Evolutionary conservation across 441 rosid genomes (phyloP).

Genomic region (Adansonia rubrostipa): DNA sequence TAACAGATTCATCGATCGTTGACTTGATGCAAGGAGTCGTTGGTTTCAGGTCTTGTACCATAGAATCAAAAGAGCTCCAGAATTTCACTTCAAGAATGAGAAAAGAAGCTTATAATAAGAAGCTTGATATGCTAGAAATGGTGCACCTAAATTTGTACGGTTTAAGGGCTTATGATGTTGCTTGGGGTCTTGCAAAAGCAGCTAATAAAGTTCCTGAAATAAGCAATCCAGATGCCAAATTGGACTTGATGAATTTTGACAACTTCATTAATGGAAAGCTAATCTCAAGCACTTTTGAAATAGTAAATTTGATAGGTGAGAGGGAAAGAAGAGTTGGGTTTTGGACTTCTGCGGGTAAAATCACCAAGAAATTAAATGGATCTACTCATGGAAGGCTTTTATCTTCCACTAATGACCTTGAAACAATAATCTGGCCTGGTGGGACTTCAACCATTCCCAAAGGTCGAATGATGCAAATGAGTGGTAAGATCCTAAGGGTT

Average conservation of each 20-base stretch:
- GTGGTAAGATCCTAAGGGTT: background rate
- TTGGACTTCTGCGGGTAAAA: slow-evolving; percentile 30
- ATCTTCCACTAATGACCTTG: background rate
- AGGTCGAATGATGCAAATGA: slow-evolving; percentile 13
- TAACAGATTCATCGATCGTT: slow-evolving; percentile 19
- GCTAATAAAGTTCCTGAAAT: slow-evolving; percentile 28
- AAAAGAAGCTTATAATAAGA: slow-evolving; percentile 17
- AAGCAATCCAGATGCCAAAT: background rate
- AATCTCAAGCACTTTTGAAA: slow-evolving; percentile 33
- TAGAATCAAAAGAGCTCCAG: slow-evolving; percentile 24
- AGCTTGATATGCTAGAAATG: slow-evolving; percentile 4
- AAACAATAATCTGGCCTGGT: slow-evolving; percentile 10
- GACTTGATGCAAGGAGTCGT: slow-evolving; percentile 46
- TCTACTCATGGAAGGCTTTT: background rate
- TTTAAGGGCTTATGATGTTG: slow-evolving; percentile 45
- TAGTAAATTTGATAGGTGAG: slow-evolving; percentile 41
- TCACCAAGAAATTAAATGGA: slow-evolving; percentile 2
- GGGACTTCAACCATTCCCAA: slow-evolving; percentile 14
- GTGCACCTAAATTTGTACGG: slow-evolving; percentile 30
- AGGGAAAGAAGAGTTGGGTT: slow-evolving; percentile 40
- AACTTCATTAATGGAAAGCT: slow-evolving; percentile 28
- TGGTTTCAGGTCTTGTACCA: slow-evolving; percentile 40
- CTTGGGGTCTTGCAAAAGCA: slow-evolving; percentile 41
- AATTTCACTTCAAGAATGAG: slow-evolving; percentile 39
- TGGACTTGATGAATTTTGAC: slow-evolving; percentile 20